Conservation (phyloP, 768 basidiomycete genomes). For the Gloeopeniophorella convolvens region DNA sequence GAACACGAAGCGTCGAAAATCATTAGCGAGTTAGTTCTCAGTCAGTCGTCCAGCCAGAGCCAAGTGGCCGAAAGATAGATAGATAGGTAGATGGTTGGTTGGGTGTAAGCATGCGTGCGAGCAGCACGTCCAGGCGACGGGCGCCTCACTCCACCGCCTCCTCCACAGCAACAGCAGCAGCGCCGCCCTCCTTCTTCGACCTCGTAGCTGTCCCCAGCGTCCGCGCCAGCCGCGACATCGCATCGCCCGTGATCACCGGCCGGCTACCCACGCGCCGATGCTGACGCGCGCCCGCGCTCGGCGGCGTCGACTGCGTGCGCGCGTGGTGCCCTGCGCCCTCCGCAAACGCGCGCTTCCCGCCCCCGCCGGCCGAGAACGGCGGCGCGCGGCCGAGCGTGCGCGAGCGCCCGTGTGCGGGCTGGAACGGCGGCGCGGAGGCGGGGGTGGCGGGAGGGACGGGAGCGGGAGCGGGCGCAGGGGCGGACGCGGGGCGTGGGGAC, state of each 20-base stretch:
- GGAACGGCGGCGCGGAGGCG: slow-evolving; percentile 27
- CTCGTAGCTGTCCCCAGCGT: slow-evolving; percentile 41
- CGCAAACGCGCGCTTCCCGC: slow-evolving; percentile 21
- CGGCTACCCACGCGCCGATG: slow-evolving; percentile 44
- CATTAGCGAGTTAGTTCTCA: no score
- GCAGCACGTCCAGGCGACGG: no score
- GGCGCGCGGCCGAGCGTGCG: slow-evolving; percentile 46
- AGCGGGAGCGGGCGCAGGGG: slow-evolving; percentile 36
- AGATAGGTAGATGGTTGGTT: not conserved
- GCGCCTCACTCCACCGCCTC: no score
- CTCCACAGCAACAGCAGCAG: slow-evolving; percentile 13
- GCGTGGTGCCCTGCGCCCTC: no score
- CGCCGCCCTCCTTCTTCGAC: slow-evolving; percentile 20
- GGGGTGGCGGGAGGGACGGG: slow-evolving; percentile 26
- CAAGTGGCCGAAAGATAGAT: not conserved
- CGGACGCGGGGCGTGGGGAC: slow-evolving; percentile 22
- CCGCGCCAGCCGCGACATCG: slow-evolving; percentile 57
- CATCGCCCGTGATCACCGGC: slow-evolving; percentile 70
- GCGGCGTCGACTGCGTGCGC: slow-evolving; percentile 64
- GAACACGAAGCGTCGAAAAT: no score
- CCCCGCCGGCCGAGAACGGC: not conserved
- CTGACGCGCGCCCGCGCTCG: slow-evolving; percentile 32
- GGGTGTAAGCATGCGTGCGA: not conserved
- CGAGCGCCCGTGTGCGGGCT: slow-evolving; percentile 44
- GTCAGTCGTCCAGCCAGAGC: not conserved